Base-by-base conservation (phyloP, 2,329 filamentous ascomycete genomes). In the Arthrobotrys iridis region DNA sequence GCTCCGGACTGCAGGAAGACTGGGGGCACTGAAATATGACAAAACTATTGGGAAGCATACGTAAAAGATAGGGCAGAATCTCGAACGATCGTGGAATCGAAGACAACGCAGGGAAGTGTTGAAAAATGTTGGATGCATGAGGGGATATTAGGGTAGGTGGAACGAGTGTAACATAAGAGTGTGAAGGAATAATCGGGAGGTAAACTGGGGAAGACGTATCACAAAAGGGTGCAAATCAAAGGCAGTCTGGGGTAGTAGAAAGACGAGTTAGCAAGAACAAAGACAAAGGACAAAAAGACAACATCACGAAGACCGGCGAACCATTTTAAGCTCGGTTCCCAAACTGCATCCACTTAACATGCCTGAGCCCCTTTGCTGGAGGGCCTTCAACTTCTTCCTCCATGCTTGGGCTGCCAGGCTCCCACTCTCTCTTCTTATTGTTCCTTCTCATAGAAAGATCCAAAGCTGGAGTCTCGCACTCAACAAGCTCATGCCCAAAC, bases 291-390 rank as follows among this genome's bases (percentile, higher is more conserved):
- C 18, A 45, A 40, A 52, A 60, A 37, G 24, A 43, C 13, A 63
- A 46, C 15, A 50, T 26, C 6, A 13, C 18, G 40, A 59, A 50
- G 28, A 35, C 24, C 37, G 18, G 65, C 43, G 22, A 35, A 70
- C 26, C 40, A 37, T 41, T 35, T 62, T 59, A 65, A 43, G 26
- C 28, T 41, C 65, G 41, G 24, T 57, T 71, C n/a, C 55, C 59
- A 20, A 70, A 70, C 18, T 71, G 59, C 72, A 76, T 70, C 72
- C 72, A 76, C 33, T 76, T 76, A 60, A 76, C 72, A 35, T 76
- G 72, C 20, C 72, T 60, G 22, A 76, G 30, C n/a, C 72, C 72
- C 52, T 76, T 76, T 5, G 60, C 58, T 37, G 72, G 72, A 50
- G 72, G 72, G 5, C 65, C 72, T 48, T 76, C 65, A 24, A 26